A percentile compares a stretch with the other conserved stretches of the same genome.
phyloP scores from a whole-genome alignment of 768 basidiomycete genomes.

The Clathrus columnatus region DNA sequence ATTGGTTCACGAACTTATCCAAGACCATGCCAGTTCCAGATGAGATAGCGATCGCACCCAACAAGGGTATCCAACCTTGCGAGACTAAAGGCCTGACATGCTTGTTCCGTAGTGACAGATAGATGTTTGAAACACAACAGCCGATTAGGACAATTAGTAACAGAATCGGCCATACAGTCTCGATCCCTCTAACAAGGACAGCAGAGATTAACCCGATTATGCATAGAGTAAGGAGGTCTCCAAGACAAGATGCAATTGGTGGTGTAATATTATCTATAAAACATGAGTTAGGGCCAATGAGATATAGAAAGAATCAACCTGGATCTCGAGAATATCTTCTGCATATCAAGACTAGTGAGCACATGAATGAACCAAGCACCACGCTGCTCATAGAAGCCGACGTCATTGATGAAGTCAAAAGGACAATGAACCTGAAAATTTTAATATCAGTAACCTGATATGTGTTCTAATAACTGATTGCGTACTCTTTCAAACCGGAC shows the following conservation, averaged over 20 bases:
- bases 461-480: not conserved
- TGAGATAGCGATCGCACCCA: slow-evolving; percentile 84
- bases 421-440: slow-evolving; percentile 56
- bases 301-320: slow-evolving; percentile 35
- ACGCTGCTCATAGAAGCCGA: slow-evolving; percentile 71
- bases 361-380: slow-evolving; percentile 90
- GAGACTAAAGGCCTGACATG: slow-evolving; percentile 63
- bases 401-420: slow-evolving; percentile 70
- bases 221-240: slow-evolving; percentile 84
- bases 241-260: slow-evolving; percentile 85
- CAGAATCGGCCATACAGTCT: slow-evolving; percentile 55
- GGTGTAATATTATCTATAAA: slow-evolving; percentile 89
- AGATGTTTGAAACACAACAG: slow-evolving; percentile 38
- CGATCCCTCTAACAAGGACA: slow-evolving; percentile 54
- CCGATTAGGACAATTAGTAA: slow-evolving; percentile 43
- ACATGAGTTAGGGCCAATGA: not conserved
- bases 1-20: slow-evolving; percentile 79
- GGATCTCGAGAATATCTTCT: slow-evolving; percentile 73
- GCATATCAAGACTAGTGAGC: slow-evolving; percentile 69
- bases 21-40: slow-evolving; percentile 87
- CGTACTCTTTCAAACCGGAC: slow-evolving; percentile 34
- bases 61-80: slow-evolving; percentile 85
- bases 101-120: slow-evolving; percentile 55
- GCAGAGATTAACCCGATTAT: slow-evolving; percentile 73
- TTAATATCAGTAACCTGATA: not conserved